Evolutionary conservation across 345 rosid species (phyloP).

Genomic region (Triadica sebifera): DNA sequence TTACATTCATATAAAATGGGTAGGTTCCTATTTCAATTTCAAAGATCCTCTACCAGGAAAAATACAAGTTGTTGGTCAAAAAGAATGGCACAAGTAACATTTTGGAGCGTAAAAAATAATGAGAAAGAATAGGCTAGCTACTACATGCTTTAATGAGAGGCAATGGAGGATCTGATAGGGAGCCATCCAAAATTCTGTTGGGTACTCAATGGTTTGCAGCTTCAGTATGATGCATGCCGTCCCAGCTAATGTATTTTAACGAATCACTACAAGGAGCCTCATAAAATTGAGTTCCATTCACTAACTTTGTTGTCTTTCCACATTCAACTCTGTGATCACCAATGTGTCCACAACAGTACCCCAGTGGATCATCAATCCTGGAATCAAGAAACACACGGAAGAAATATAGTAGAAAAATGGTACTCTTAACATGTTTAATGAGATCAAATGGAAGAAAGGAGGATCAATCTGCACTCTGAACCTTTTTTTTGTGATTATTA

Average conservation of each 20-base stretch:
- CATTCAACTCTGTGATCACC: constrained; percentile 17
- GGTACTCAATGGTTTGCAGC: constrained; percentile 40
- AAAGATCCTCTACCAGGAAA: too few relatives aligned
- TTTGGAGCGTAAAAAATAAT: background rate
- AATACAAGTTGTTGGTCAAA: too few relatives aligned
- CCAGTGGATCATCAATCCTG: constrained; percentile 26
- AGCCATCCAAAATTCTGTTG: constrained; percentile 25
- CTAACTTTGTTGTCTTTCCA: constrained; percentile 17
- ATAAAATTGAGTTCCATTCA: constrained; percentile 22
- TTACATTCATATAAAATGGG: too few relatives aligned
- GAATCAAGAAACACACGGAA: background rate
- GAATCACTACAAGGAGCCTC: constrained; percentile 24
- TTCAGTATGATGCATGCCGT: constrained; percentile 34
- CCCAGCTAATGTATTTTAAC: constrained; percentile 37
- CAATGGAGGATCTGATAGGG: constrained; percentile 31
- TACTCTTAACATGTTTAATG: too few relatives aligned
- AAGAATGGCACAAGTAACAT: too few relatives aligned
- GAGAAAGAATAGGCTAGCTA: too few relatives aligned
- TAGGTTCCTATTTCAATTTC: too few relatives aligned
- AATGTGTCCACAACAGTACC: constrained; percentile 31
- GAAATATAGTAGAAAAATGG: too few relatives aligned
- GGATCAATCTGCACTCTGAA: too few relatives aligned
- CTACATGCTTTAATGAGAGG: constrained; percentile 26
- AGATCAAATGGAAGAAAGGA: constrained; percentile 64
- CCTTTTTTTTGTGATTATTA: too few relatives aligned